Evolutionary conservation across 176 grass and related monocot genomes (phyloP).

Genomic region (Raddia guianensis): DNA sequence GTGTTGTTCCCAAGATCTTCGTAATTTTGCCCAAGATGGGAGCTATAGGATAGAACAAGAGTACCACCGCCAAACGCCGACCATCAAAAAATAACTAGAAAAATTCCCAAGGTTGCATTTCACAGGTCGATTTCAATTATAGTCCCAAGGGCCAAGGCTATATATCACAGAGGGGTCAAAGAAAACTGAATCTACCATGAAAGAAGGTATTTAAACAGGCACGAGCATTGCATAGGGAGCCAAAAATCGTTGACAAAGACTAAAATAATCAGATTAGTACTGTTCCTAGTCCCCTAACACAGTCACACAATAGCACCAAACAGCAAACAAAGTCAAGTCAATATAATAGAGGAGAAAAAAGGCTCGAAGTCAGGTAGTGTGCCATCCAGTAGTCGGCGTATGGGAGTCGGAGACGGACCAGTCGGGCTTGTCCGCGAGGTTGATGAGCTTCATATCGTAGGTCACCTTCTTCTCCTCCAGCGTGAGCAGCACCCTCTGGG

Average conservation of each 20-base stretch:
- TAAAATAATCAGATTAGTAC: not conserved
- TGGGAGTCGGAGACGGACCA: conserved; percentile 38
- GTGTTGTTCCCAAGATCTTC: not conserved
- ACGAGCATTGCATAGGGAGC: not conserved
- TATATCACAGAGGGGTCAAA: not conserved
- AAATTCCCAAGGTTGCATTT: not conserved
- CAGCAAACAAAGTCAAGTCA: not conserved
- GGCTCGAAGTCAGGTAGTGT: not conserved
- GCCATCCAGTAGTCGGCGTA: not conserved
- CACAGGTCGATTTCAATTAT: not conserved
- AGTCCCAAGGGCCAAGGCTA: not conserved
- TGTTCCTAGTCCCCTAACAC: not conserved
- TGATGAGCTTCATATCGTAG: conserved; percentile 75
- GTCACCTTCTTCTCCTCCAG: conserved; percentile 89
- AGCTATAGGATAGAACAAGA: not conserved
- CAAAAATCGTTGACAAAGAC: not conserved
- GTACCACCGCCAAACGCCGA: no score
- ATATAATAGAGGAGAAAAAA: not conserved
- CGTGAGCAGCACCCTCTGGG: conserved; percentile 75
- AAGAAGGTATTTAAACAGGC: not conserved
- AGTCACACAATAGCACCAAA: not conserved
- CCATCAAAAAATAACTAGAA: no score
- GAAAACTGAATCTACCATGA: not conserved
- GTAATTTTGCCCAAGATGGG: not conserved
- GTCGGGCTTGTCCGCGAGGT: conserved; percentile 78